Conservation (phyloP, 2,329 filamentous ascomycete species). For the Samsoniella hepiali region DNA sequence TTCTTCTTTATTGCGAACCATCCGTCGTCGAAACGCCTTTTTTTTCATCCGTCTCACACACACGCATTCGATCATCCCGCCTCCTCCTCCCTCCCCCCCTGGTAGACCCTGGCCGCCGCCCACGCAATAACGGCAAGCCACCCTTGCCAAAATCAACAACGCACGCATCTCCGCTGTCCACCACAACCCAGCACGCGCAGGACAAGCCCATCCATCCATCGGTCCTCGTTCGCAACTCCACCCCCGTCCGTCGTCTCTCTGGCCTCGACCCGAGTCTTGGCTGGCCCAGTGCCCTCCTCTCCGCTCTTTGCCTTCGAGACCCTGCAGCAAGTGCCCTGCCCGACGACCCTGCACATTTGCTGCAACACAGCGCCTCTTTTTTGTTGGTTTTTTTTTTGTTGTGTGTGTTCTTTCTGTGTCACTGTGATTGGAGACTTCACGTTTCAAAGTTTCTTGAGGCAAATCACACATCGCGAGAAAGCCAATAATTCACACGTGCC, state of each 20-base stretch:
- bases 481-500: neutral
- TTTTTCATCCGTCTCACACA: neutral
- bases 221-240: neutral
- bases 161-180: neutral
- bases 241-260: neutral
- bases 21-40: neutral
- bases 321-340: neutral
- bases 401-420: neutral
- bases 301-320: constrained; percentile 6
- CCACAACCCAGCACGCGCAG: neutral
- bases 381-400: neutral
- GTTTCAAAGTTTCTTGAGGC: neutral
- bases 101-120: neutral
- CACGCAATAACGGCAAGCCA: neutral
- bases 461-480: neutral
- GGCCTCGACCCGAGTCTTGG: neutral
- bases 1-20: neutral
- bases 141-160: neutral
- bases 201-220: neutral
- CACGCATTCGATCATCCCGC: too few relatives aligned
- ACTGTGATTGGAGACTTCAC: neutral
- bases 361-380: neutral
- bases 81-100: neutral
- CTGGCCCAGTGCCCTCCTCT: neutral
- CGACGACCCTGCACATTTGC: constrained; percentile 11